A percentile compares a stretch with the other conserved stretches of the same genome.
Evolutionary conservation across 148 eudicot genomes (phyloP).

Genomic region (Polygonum aviculare): DNA sequence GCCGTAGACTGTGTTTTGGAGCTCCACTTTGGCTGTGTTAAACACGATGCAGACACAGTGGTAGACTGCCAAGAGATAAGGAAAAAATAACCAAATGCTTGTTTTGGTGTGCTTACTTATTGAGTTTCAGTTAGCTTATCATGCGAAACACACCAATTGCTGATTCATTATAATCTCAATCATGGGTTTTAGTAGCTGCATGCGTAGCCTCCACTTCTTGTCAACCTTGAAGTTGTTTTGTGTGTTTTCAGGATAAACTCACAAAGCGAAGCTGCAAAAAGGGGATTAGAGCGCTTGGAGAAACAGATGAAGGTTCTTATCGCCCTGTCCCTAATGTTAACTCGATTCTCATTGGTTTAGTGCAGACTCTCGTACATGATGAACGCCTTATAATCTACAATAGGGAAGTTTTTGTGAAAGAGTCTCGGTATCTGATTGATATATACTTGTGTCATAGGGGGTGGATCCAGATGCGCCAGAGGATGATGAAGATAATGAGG

Average conservation of each 20-base stretch:
- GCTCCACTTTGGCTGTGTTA: neutral
- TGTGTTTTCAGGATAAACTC: slow-evolving; percentile 57
- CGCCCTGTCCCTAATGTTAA: neutral
- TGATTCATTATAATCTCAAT: neutral
- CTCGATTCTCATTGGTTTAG: neutral
- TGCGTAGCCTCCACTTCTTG: neutral
- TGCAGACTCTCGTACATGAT: too few relatives aligned
- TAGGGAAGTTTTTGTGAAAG: neutral
- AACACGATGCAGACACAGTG: too few relatives aligned
- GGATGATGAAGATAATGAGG: slow-evolving; percentile 95
- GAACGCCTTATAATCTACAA: too few relatives aligned
- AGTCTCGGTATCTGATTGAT: neutral
- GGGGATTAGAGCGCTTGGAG: slow-evolving; percentile 90
- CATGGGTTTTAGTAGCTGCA: neutral
- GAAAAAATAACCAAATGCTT: neutral
- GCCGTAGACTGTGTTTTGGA: neutral
- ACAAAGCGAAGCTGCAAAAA: slow-evolving; percentile 84
- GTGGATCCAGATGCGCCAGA: slow-evolving; percentile 97
- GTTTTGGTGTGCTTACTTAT: neutral
- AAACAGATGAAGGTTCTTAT: slow-evolving; percentile 84
- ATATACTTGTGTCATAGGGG: slow-evolving; percentile 40
- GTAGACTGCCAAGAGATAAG: too few relatives aligned
- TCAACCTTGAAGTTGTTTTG: neutral
- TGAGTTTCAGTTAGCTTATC: neutral
- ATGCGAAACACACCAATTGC: neutral